Base-by-base conservation (phyloP, 345 rosid species). In the Linum trigynum region DNA sequence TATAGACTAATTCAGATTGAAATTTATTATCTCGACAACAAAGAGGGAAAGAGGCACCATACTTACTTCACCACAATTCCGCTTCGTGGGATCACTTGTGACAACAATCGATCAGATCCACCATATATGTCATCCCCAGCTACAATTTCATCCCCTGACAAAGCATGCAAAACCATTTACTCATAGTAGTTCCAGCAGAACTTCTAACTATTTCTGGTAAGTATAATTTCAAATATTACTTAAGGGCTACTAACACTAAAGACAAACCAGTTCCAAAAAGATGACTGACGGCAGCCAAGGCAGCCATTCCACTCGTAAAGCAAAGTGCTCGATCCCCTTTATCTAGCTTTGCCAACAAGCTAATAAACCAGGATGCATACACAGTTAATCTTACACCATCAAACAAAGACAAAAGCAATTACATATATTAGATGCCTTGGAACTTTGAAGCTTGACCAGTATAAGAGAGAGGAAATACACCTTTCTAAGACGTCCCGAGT, bases 271-370 rank as follows among this genome's bases (percentile, higher is more conserved):
- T 65, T 78, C 71, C 75, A 72, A 94, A 65, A 68, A 91, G 95
- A 78, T 82, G 92, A 10, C 84, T 67, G 63, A 89, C 96, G 62
- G 97, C 82, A 71, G 85, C 72, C 75, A 91, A 84, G 72, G 97
- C 99, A 81, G 97, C 99, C 96, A 94, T 94, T 76, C 97, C 97
- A 69, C 96, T 90, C 41, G 97, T 84, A 72, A 94, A 94, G 86
- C 99, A 88, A 75, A 94, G 83, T 73, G 97, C 92, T 74, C 89
- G 84, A 78, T 94, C 91, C 0, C 92, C 99, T 75, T 87, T 95
- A 63, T 95, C 97, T 70, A 95, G 86, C 91, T 87, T 91, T 9
- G 95, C 92, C 62, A 95, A 80, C 68, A 95, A 86, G 78, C 97
- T 95, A 66, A 12, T 45, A 56, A 59, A 73, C 56, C 58, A 65